Evolutionary conservation across 2,329 filamentous ascomycete genomes (phyloP), one percentile per base, ranked within the genome.

Genomic region (Diplodia mutila): DNA sequence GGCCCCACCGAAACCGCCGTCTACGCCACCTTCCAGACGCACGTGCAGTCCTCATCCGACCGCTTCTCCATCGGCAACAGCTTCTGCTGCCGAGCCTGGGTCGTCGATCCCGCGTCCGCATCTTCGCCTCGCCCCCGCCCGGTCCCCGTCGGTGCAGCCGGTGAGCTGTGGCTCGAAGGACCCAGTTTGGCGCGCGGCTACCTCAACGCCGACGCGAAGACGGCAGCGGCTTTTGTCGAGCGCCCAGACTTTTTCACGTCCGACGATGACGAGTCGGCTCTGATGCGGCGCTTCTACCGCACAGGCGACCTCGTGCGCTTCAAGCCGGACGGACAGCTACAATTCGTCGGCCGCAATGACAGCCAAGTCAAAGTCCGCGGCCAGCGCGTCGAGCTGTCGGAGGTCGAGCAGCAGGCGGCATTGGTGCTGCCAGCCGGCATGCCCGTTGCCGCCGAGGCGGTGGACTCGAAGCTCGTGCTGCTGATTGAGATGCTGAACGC

Each of bases 331-430:
- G 84, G 84, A 1, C 7, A 29, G 3, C 82, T 89, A 46, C 76
- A 83, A 11, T 89, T 87, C 69, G 80, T 89, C 49, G 88, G 88
- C n/a, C 83, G 90, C 61, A 89, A 88, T 71, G 89, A 91, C 72
- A 69, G 71, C 46, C 89, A 89, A 75, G 85, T 90, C 65, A 72
- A 72, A 64, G 72, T 81, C 52, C 77, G 78, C 9, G 79, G 79
- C 7, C 76, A 79, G 66, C 76, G 79, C 0, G 74, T 81, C 48
- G 79, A 81, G 64, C 69, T 81, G 11, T 78, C 74, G 34, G 79
- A 81, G 64, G 76, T 74, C 25, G 76, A 70, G 70, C 73, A 72
- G 67, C 79, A 82, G 55, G 76, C 81, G 25, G 73, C 76, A 7
- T 18, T 25, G 0, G 32, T 23, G 27, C 42, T 63, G 4, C 21